Conservation (phyloP, 768 basidiomycete genomes). For the Coprinopsis strossmayeri region DNA sequence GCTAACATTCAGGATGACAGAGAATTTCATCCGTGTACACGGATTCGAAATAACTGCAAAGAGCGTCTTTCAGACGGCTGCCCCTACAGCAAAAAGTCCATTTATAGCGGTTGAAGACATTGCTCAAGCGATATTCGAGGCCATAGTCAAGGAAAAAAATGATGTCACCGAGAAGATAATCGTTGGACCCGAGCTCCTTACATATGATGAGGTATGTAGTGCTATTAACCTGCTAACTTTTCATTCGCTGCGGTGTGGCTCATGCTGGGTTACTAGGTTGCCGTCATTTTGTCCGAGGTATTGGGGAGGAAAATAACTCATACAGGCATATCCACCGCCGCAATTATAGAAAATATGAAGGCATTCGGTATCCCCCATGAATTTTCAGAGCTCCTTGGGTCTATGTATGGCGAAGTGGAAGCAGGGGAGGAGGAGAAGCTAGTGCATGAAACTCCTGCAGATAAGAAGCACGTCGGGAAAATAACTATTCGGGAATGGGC, state of each 20-base stretch:
- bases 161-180: constrained; percentile 21
- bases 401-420: not conserved
- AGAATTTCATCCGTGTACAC: not conserved
- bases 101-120: constrained; percentile 27
- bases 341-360: too few species aligned
- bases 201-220: constrained; percentile 28
- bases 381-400: not conserved
- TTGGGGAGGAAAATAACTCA: constrained; percentile 18
- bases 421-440: not conserved
- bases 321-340: too few species aligned
- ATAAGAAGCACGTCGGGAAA: not conserved
- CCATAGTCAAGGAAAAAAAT: constrained; percentile 19
- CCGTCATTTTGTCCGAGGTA: constrained; percentile 14
- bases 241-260: too few species aligned
- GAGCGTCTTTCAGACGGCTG: constrained; percentile 19
- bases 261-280: too few species aligned
- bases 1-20: not conserved
- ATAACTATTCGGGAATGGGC: not conserved
- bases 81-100: constrained; percentile 20
- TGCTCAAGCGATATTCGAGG: constrained; percentile 22
- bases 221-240: too few species aligned
- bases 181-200: constrained; percentile 25
- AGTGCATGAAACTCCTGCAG: not conserved
- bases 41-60: constrained; percentile 17
- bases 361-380: too few species aligned